A percentile compares a stretch with the other conserved stretches of the same genome.
Evolutionary conservation across 495 filamentous ascomycete species (phyloP).

Genomic region (Tuber aestivum): DNA sequence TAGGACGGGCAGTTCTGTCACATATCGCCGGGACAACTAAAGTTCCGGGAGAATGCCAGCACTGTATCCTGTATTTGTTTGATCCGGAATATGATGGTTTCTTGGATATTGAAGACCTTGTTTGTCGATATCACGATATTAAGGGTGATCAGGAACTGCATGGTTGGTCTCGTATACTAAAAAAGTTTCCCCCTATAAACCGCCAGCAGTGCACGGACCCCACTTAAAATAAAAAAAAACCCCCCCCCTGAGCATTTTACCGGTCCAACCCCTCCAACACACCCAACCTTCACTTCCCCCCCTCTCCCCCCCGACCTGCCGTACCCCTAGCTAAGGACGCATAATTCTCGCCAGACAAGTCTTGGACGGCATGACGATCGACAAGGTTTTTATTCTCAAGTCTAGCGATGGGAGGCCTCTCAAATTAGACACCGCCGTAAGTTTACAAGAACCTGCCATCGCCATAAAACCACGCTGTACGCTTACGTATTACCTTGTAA

Average conservation of each 20-base stretch:
- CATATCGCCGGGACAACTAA: too few species aligned
- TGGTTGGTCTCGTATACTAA: background rate
- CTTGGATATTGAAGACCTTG: background rate
- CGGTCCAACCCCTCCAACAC: background rate
- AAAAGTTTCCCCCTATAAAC: background rate
- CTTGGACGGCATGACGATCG: slow-evolving; percentile 32
- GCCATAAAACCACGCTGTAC: background rate
- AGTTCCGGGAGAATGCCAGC: too few species aligned
- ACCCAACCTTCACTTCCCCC: background rate
- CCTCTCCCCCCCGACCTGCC: background rate
- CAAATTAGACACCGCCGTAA: slow-evolving; percentile 71
- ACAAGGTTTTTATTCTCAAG: slow-evolving; percentile 73
- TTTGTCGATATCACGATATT: background rate
- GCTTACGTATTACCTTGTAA: slow-evolving; percentile 2
- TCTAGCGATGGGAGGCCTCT: slow-evolving; percentile 67
- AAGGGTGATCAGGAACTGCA: background rate
- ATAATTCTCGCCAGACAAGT: background rate
- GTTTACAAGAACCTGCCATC: slow-evolving; percentile 14
- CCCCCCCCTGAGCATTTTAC: background rate
- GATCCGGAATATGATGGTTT: background rate
- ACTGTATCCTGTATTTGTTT: background rate
- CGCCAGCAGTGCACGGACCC: background rate
- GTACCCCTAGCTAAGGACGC: background rate
- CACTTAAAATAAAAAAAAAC: background rate
- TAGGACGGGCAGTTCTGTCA: too few species aligned